Conservation (phyloP, 305 asterid genomes). For the Solanum hybrid region DNA sequence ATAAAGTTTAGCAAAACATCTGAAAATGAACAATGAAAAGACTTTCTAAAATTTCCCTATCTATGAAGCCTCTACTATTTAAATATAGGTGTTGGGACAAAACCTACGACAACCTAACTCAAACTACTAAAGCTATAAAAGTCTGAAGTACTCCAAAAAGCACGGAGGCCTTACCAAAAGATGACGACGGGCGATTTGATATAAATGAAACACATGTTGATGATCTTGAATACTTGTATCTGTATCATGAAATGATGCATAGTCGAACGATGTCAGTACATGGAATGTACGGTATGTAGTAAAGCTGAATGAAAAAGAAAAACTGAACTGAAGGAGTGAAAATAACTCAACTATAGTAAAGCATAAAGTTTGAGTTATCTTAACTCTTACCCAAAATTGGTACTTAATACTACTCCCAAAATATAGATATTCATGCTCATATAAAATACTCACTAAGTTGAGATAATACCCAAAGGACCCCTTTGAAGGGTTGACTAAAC, state of each 20-base stretch:
- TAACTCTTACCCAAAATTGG: not conserved
- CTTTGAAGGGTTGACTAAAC: not conserved
- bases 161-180: no score
- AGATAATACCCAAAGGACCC: not conserved
- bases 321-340: not conserved
- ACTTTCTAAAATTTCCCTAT: not conserved
- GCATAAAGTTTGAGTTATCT: no score
- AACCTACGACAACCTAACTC: not conserved
- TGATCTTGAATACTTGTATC: no score
- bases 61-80: not conserved
- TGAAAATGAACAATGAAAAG: not conserved
- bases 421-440: not conserved
- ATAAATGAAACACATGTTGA: no score
- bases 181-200: no score
- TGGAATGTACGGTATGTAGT: not conserved
- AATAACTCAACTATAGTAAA: not conserved
- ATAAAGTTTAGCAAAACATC: not conserved
- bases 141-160: no score
- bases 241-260: not conserved
- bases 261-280: not conserved
- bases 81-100: not conserved
- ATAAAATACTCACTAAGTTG: not conserved
- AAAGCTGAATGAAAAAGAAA: not conserved
- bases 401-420: not conserved
- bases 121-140: not conserved